Conservation (phyloP, 345 rosid genomes). For the Anacardium occidentale region DNA sequence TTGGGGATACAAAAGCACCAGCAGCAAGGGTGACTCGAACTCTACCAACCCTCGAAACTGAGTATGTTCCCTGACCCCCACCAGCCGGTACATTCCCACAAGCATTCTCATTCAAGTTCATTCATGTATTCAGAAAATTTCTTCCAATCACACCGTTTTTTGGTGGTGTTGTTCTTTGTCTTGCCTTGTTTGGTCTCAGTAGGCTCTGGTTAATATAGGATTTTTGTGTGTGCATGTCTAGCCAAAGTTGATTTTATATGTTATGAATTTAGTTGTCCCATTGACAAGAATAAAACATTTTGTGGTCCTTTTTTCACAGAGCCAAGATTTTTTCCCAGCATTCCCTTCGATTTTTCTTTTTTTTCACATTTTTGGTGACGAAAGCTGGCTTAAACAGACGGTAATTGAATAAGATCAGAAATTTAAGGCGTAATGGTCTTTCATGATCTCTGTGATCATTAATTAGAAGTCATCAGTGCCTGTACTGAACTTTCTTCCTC, state of each 20-base stretch:
- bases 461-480: not conserved
- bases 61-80: constrained; percentile 60
- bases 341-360: too few species aligned
- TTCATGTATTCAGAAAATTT: constrained; percentile 44
- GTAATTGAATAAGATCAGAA: too few species aligned
- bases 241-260: constrained; percentile 41
- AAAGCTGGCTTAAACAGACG: too few species aligned
- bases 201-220: too few species aligned
- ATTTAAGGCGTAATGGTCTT: too few species aligned
- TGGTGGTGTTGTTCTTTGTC: constrained; percentile 26
- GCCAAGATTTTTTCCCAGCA: not conserved
- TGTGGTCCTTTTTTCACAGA: constrained; percentile 19
- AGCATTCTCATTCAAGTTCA: constrained; percentile 39
- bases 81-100: constrained; percentile 29
- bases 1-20: constrained; percentile 86
- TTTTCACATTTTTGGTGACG: too few species aligned
- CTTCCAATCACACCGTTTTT: constrained; percentile 43
- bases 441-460: not conserved
- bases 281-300: constrained; percentile 44
- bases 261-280: constrained; percentile 45
- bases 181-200: constrained; percentile 27
- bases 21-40: constrained; percentile 79
- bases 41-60: constrained; percentile 80
- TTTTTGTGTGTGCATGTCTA: constrained; percentile 41
- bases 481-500: not conserved